Base-by-base conservation (phyloP, 208 protist genomes). In the Crithidia thermophila region DNA sequence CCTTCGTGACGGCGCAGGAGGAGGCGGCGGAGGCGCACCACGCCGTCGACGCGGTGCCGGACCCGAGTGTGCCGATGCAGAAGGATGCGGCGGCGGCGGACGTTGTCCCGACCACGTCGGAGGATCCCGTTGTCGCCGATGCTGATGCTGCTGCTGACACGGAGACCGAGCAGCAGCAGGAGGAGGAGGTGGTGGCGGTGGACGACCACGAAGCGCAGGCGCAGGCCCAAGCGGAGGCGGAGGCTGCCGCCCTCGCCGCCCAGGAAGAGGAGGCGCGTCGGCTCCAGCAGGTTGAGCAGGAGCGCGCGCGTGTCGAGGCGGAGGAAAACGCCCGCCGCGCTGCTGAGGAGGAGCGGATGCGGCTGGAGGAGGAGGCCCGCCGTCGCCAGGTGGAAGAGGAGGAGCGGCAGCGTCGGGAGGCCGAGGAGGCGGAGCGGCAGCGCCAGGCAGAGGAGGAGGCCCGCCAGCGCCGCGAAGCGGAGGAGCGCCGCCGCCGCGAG, bases 1-100 rank as follows among this genome's bases (percentile, higher is more conserved):
- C 70, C 30, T 59, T 64, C 25, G 70, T 43, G 4, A 20, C 18
- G 21, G 72, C 65, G 16, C 57, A 77, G 52, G 62, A 62, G 14
- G 57, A 67, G 31, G 21, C 30, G 11, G 33, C 30, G 14, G 63
- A 28, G 20, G 50, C 39, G 23, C 50, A 33, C 13, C 57, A 42
- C 14, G 57, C 14, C 16, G 28, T 39, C 13, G 20, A n/a, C 20
- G 50, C 23, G 31, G 21, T 21, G 20, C 49, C 33, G 0, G 20
- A 53, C 28, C 13, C 49, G 20, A 51, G 8, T 21, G 28, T 21
- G 9, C 23, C 23, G 45, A 51, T 40, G 6, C 9, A 6, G 36
- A 13, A 6, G 36, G 36, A 40, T 40, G 36, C 30, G 16, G 21
- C 31, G 20, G 0, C 45, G 2, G 30, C 23, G 6, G 39, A 30